Base-by-base conservation (phyloP, 2,329 filamentous ascomycete species). In the Clarireedia monteithiana region DNA sequence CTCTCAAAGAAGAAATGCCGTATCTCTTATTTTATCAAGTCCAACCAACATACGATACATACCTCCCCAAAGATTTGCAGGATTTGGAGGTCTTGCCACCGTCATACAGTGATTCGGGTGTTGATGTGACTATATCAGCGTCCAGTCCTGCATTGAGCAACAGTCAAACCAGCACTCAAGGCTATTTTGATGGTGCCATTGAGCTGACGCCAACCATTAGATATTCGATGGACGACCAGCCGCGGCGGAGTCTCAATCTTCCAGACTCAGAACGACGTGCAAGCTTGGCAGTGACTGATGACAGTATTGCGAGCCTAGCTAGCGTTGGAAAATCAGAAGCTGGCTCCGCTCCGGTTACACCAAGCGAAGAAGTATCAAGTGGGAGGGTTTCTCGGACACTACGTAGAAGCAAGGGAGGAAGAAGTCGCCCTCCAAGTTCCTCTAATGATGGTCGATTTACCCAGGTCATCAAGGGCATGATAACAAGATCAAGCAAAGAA, bases 21-120 rank as follows among this genome's bases (percentile, higher is more conserved):
- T 97, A 97, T 69, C 79, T 97, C 6, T 76, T 99, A 0, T 97
- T 97, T 71, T 99, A 96, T 67, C 92, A 96, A 70, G 89, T 97
- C 42, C 81, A 95, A 30, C 91, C 92, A 0, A 90, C 95, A 66
- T 82, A 89, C 30, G 88, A 91, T 55, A 67, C 42, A 47, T 50
- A 53, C 9, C 17, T 47, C 4, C 24, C 50, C 30, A 26, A 55
- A 5, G 46, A 48, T 38, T 24, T 34, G 75, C 36, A 49, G 23
- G 77, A 6, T 72, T 72, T 46, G 75, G 72, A 38, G 5, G 47
- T 26, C 20, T 40, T 46, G 14, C 83, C 82, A 3, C 83, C 83
- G 1, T 81, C 82, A 1, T 86, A 86, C 62, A 73, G 77, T 48
- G 77, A 81, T 51, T 65, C 67, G 12, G 61, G 60, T 9, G 55